These are phyloP conservation scores for Lactarius sanguifluus DNA, from an alignment of 768 basidiomycete species.

Conservation along the genomic window DNA sequence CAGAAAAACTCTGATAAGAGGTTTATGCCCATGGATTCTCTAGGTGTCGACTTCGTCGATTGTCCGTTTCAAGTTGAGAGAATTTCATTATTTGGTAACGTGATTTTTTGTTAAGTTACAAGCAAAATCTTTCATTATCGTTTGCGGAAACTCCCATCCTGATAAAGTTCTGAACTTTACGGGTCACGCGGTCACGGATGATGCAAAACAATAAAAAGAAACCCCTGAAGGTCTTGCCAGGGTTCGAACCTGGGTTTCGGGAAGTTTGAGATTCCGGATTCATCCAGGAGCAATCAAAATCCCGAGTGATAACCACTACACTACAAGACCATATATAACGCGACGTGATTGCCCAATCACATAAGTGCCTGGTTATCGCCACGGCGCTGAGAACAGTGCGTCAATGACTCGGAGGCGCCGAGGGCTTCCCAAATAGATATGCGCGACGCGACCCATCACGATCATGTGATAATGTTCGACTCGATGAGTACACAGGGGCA, in stretches of 20 bases:
- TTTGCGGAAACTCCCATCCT: too few species aligned
- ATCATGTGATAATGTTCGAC: slow-evolving; percentile 18
- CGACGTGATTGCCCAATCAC: not conserved
- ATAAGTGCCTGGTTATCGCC: not conserved
- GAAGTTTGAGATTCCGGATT: not conserved
- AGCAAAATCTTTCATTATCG: too few species aligned
- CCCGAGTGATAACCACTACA: slow-evolving; percentile 32
- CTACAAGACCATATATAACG: slow-evolving; percentile 23
- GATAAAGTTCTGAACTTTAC: too few species aligned
- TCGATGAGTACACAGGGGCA: not conserved
- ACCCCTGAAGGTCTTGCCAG: slow-evolving; percentile 23
- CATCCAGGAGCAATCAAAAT: slow-evolving; percentile 16
- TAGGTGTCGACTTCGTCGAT: too few species aligned
- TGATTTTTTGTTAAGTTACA: too few species aligned
- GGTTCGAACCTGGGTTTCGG: slow-evolving; percentile 32
- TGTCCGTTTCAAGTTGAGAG: too few species aligned
- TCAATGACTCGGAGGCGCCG: too few species aligned
- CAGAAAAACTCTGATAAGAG: too few species aligned
- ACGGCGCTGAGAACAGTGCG: too few species aligned
- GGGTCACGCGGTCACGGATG: too few species aligned
- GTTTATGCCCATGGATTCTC: too few species aligned
- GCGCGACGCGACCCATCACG: slow-evolving; percentile 9
- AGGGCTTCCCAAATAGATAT: not conserved
- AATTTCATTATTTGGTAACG: too few species aligned
- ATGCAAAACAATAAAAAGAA: not conserved